A percentile compares a stretch with the other conserved stretches of the same genome.
These are phyloP conservation scores for Aspergillus glaucus DNA, from an alignment of 2,329 filamentous ascomycete genomes.

Conservation along the genomic window DNA sequence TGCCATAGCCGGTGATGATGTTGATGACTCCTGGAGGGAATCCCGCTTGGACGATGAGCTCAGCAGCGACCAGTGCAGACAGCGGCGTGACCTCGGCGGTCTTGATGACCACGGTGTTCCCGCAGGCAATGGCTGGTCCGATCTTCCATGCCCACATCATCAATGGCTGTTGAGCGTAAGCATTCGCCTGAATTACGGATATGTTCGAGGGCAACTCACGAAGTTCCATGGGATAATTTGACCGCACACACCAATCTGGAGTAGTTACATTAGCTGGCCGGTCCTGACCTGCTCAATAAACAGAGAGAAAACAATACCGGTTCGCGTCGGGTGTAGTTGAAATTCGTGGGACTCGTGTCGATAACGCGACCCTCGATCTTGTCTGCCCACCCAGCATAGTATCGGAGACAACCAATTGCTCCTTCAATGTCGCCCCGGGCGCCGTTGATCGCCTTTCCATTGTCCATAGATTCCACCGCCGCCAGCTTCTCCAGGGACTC, in stretches of 20 bases:
- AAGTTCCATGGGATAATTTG: slow-evolving; percentile 77
- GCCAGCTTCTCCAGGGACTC: slow-evolving; percentile 69
- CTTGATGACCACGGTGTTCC: slow-evolving; percentile 36
- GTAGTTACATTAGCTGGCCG: background rate
- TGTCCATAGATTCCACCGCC: slow-evolving; percentile 69
- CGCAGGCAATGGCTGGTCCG: slow-evolving; percentile 36
- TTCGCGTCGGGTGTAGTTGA: slow-evolving; percentile 73
- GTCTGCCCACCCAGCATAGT: slow-evolving; percentile 75
- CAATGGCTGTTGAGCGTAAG: background rate
- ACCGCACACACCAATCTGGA: slow-evolving; percentile 60
- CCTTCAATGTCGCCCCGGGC: slow-evolving; percentile 58
- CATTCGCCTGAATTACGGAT: background rate
- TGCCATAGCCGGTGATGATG: background rate
- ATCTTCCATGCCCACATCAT: slow-evolving; percentile 1
- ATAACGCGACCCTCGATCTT: slow-evolving; percentile 81
- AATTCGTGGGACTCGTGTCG: slow-evolving; percentile 65
- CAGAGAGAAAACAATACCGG: slow-evolving; percentile 33
- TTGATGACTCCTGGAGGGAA: slow-evolving; percentile 1
- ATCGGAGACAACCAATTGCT: slow-evolving; percentile 44
- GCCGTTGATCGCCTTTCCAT: slow-evolving; percentile 39
- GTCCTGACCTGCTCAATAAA: background rate
- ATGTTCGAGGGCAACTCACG: slow-evolving; percentile 52
- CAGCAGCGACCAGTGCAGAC: background rate
- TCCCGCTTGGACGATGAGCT: background rate
- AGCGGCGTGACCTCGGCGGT: background rate